Conservation (phyloP, 1,284 basidiomycete genomes). For the Vanrija humicola region DNA sequence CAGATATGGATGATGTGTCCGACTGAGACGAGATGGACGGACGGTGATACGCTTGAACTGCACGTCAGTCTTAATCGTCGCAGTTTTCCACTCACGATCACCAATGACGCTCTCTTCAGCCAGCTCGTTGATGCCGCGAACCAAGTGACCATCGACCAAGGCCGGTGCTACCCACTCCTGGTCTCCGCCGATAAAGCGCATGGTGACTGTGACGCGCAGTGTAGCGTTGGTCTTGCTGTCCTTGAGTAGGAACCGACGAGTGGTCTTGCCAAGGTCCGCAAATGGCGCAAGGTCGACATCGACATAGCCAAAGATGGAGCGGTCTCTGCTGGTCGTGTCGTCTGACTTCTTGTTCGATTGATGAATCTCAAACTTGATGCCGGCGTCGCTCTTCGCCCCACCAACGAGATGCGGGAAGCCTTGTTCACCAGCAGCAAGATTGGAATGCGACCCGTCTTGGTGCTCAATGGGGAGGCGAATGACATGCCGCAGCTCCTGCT, state of each 20-base stretch:
- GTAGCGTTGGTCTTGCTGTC: slow-evolving; percentile 47
- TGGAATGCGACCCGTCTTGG: background rate
- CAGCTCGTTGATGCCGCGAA: slow-evolving; percentile 29
- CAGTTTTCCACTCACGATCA: slow-evolving; percentile 23
- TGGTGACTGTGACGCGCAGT: slow-evolving; percentile 45
- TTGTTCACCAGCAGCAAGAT: background rate
- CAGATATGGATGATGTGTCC: slow-evolving; percentile 9
- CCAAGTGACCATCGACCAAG: slow-evolving; percentile 39
- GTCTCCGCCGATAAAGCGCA: slow-evolving; percentile 42
- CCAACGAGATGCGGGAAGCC: slow-evolving; percentile 30
- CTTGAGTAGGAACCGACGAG: slow-evolving; percentile 42
- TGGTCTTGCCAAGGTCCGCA: slow-evolving; percentile 39
- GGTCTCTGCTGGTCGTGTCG: slow-evolving; percentile 9
- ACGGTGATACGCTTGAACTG: slow-evolving; percentile 27
- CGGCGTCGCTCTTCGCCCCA: slow-evolving; percentile 38
- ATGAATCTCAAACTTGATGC: slow-evolving; percentile 33
- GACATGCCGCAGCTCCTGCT: slow-evolving; percentile 36
- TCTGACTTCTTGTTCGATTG: background rate
- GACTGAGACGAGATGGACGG: slow-evolving; percentile 18
- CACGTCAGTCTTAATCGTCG: background rate
- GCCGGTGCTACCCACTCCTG: slow-evolving; percentile 38
- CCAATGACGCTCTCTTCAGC: slow-evolving; percentile 11
- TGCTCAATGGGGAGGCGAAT: slow-evolving; percentile 28
- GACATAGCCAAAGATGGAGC: slow-evolving; percentile 36
- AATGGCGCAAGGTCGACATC: slow-evolving; percentile 48